Percentiles rank a stretch among this genome's conserved stretches.
Conservation (phyloP, 768 basidiomycete genomes). For the Pleurotus sapidus region DNA sequence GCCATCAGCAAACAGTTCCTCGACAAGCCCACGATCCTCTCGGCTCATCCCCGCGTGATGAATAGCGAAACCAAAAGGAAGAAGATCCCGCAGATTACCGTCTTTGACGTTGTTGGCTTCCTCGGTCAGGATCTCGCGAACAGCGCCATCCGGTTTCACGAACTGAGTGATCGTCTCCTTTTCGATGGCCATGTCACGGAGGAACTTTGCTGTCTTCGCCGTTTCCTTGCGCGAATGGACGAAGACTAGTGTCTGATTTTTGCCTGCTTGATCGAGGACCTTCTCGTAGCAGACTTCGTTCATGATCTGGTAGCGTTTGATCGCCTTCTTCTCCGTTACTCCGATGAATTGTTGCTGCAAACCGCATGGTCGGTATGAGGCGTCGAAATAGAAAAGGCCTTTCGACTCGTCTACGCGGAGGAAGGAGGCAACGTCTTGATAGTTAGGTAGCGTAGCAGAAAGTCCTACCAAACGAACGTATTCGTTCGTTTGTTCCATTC, state of each 20-base stretch:
- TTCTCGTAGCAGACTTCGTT: slow-evolving; percentile 99
- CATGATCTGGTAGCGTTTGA: slow-evolving; percentile 96
- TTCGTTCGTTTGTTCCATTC: slow-evolving; percentile 93
- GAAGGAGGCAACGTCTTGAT: slow-evolving; percentile 96
- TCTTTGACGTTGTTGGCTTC: slow-evolving; percentile 86
- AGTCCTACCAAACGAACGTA: slow-evolving; percentile 93
- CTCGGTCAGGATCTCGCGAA: slow-evolving; percentile 83
- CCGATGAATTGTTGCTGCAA: slow-evolving; percentile 97
- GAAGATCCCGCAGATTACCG: slow-evolving; percentile 76
- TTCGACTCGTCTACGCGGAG: slow-evolving; percentile 89
- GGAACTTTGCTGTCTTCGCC: slow-evolving; percentile 91
- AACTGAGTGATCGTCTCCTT: slow-evolving; percentile 97
- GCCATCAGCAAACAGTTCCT: slow-evolving; percentile 92
- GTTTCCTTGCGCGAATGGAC: slow-evolving; percentile 99
- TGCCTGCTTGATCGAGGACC: slow-evolving; percentile 84
- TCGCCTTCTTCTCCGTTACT: slow-evolving; percentile 98
- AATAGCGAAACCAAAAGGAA: slow-evolving; percentile 96
- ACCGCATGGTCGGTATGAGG: slow-evolving; percentile 89
- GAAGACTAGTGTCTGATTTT: slow-evolving; percentile 93
- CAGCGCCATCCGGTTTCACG: slow-evolving; percentile 89
- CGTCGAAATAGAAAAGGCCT: slow-evolving; percentile 97
- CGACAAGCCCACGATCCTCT: slow-evolving; percentile 87
- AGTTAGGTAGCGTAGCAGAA: slow-evolving; percentile 97
- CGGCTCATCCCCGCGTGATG: slow-evolving; percentile 97
- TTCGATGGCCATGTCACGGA: slow-evolving; percentile 93